Evolutionary conservation across 1,284 basidiomycete species (phyloP).

Genomic region (Boletus sp.): DNA sequence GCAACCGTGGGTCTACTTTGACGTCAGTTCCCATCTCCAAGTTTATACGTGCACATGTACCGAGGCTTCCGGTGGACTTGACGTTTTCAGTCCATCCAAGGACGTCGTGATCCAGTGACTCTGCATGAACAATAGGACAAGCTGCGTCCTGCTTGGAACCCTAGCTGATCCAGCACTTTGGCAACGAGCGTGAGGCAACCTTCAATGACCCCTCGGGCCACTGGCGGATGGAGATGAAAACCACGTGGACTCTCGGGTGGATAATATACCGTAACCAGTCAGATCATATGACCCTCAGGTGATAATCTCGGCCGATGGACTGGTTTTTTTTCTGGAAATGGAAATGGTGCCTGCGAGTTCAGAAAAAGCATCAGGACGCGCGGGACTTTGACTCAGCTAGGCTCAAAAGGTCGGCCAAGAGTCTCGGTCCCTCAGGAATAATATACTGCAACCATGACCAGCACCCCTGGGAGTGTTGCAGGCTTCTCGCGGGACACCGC

Average conservation of each 20-base stretch:
- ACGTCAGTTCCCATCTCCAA: slow-evolving; percentile 12
- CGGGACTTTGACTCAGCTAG: too few species aligned
- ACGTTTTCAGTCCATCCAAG: background rate
- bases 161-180: background rate
- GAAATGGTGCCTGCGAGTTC: too few species aligned
- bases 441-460: background rate
- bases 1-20: slow-evolving; percentile 6
- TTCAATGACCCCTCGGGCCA: background rate
- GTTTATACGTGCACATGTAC: background rate
- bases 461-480: too few species aligned
- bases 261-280: slow-evolving; percentile 3
- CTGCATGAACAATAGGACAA: background rate
- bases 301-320: background rate
- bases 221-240: slow-evolving; percentile 6
- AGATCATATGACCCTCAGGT: slow-evolving; percentile 11
- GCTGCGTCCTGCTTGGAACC: background rate
- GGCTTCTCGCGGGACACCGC: background rate
- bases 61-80: background rate
- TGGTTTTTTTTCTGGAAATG: too few species aligned
- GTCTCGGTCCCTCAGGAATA: too few species aligned
- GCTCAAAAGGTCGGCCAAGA: too few species aligned
- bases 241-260: background rate
- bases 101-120: background rate
- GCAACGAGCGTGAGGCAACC: slow-evolving; percentile 7
- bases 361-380: too few species aligned